phyloP scores from a whole-genome alignment of 345 rosid species.

The Hypericum androsaemum region DNA sequence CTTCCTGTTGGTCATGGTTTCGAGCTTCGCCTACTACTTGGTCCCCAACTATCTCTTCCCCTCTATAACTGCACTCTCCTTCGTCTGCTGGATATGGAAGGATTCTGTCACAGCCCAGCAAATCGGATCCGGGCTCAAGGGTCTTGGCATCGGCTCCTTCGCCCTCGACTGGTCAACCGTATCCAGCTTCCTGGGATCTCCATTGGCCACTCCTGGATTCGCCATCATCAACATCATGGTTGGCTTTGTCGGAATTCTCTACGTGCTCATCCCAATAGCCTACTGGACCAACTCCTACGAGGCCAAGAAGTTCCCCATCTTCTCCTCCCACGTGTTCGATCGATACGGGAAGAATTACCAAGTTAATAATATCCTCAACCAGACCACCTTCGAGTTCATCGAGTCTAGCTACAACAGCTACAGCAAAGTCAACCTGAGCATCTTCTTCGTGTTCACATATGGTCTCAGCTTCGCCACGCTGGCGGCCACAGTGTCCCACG shows the following conservation, averaged over 20 bases:
- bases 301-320: constrained; percentile 40
- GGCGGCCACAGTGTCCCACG: constrained; percentile 32
- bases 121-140: constrained; percentile 30
- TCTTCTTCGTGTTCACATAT: constrained; percentile 24
- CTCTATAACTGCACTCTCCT: constrained; percentile 19
- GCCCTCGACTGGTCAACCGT: constrained; percentile 35
- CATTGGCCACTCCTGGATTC: constrained; percentile 27
- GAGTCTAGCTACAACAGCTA: constrained; percentile 27
- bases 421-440: constrained; percentile 34
- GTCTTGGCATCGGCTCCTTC: constrained; percentile 36
- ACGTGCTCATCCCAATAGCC: constrained; percentile 20
- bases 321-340: constrained; percentile 31
- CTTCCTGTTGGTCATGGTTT: not conserved
- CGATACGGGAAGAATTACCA: constrained; percentile 22
- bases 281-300: constrained; percentile 32
- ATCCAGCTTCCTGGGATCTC: constrained; percentile 30
- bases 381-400: constrained; percentile 22
- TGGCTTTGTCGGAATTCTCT: constrained; percentile 19
- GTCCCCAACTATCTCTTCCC: constrained; percentile 27
- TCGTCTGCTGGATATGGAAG: constrained; percentile 39
- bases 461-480: constrained; percentile 33
- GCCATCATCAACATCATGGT: constrained; percentile 22
- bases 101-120: constrained; percentile 36
- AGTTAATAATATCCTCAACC: constrained; percentile 21
- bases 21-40: constrained; percentile 2